phyloP scores from a whole-genome alignment of 2,329 filamentous ascomycete genomes.

The Paecilomyces formosus region DNA sequence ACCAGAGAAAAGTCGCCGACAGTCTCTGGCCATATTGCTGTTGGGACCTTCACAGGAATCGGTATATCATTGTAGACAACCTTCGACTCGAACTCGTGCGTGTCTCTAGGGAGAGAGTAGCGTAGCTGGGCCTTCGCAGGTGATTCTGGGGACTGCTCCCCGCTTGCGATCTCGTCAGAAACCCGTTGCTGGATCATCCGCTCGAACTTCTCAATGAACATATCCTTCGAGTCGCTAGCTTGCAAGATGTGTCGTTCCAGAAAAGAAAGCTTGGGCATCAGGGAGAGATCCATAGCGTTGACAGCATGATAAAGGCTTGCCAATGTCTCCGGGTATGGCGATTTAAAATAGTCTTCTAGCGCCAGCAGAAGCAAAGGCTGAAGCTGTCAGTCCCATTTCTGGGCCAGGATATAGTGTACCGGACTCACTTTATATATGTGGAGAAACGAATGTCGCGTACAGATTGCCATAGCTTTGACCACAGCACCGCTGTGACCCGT shows the following conservation, averaged over 20 bases:
- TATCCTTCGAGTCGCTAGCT: slow-evolving; percentile 85
- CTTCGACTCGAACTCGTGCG: slow-evolving; percentile 93
- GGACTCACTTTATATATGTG: slow-evolving; percentile 87
- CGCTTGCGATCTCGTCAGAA: slow-evolving; percentile 47
- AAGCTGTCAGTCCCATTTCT: slow-evolving; percentile 7
- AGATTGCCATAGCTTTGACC: slow-evolving; percentile 98
- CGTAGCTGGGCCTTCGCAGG: slow-evolving; percentile 54
- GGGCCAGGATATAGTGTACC: slow-evolving; percentile 3
- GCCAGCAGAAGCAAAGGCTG: slow-evolving; percentile 83
- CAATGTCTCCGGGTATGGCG: slow-evolving; percentile 79
- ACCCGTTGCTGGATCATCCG: slow-evolving; percentile 82
- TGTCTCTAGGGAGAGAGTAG: slow-evolving; percentile 81
- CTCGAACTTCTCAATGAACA: slow-evolving; percentile 97
- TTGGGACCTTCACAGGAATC: slow-evolving; percentile 92
- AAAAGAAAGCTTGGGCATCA: slow-evolving; percentile 78
- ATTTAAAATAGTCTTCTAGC: slow-evolving; percentile 94
- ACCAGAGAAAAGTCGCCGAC: slow-evolving; percentile 97
- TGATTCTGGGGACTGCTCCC: slow-evolving; percentile 30
- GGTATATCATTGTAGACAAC: slow-evolving; percentile 95
- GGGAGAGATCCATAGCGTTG: slow-evolving; percentile 91
- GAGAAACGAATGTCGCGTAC: slow-evolving; percentile 91
- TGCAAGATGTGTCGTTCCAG: slow-evolving; percentile 83
- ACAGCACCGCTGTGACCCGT: slow-evolving; percentile 64
- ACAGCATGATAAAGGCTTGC: slow-evolving; percentile 84
- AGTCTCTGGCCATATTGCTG: slow-evolving; percentile 86